These are phyloP conservation scores for Carnegiea gigantea DNA, from an alignment of 179 eudicot species.

Conservation along the genomic window DNA sequence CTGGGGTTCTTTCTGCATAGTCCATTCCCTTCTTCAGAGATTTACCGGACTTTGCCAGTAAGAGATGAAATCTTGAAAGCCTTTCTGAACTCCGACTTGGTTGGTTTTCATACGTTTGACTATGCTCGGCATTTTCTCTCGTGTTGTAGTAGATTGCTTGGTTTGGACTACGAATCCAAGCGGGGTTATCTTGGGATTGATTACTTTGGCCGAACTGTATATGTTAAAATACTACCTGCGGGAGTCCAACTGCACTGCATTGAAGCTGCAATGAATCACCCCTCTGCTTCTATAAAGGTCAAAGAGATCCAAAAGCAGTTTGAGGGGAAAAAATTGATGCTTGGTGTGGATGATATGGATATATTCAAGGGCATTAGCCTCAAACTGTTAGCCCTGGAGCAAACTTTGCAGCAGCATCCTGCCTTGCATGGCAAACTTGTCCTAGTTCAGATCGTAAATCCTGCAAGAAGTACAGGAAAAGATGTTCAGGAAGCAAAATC, in stretches of 20 bases:
- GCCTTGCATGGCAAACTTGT: slow-evolving; percentile 33
- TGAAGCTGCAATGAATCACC: slow-evolving; percentile 39
- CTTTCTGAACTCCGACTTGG: slow-evolving; percentile 37
- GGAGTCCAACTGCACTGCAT: slow-evolving; percentile 38
- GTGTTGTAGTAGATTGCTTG: slow-evolving; percentile 42
- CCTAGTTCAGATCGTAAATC: slow-evolving; percentile 41
- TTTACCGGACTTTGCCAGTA: slow-evolving; percentile 43
- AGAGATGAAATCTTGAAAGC: slow-evolving; percentile 40
- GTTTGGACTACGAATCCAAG: slow-evolving; percentile 41
- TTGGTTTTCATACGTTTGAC: slow-evolving; percentile 45
- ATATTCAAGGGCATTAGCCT: slow-evolving; percentile 48
- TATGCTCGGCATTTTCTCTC: slow-evolving; percentile 48
- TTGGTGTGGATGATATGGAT: slow-evolving; percentile 54
- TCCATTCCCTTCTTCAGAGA: slow-evolving; percentile 48
- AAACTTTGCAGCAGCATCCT: slow-evolving; percentile 29
- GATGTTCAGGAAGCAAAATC: slow-evolving; percentile 41
- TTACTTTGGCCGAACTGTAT: slow-evolving; percentile 42
- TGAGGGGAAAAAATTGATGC: slow-evolving; percentile 32
- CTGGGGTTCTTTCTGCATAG: slow-evolving; percentile 41
- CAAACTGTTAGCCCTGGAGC: slow-evolving; percentile 40
- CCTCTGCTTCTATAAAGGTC: slow-evolving; percentile 33
- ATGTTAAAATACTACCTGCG: slow-evolving; percentile 38
- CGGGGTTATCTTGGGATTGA: slow-evolving; percentile 46
- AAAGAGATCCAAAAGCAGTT: slow-evolving; percentile 39
- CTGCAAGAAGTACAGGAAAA: slow-evolving; percentile 47